A percentile compares a stretch with the other conserved stretches of the same genome.
phyloP scores from a whole-genome alignment of 805 yeast species.

The Saturnispora silvae region DNA sequence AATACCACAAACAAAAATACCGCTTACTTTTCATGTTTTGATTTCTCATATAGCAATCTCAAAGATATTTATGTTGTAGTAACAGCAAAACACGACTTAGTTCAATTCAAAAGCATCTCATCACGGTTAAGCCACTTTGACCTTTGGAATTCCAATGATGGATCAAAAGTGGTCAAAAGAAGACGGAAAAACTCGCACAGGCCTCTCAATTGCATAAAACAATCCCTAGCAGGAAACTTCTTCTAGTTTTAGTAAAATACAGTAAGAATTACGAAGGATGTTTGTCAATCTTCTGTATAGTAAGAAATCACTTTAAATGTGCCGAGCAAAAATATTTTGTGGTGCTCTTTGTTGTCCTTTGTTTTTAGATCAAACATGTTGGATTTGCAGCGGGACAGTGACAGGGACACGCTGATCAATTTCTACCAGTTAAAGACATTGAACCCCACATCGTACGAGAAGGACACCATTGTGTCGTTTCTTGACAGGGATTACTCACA shows the following conservation, averaged over 20 bases:
- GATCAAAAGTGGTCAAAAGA: background rate
- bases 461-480: conserved; percentile 16
- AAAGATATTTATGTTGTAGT: background rate
- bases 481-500: conserved; percentile 12
- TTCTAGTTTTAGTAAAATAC: too few relatives aligned
- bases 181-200: background rate
- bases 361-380: conserved; percentile 1
- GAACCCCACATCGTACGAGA: conserved; percentile 26
- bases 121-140: background rate
- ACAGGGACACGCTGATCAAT: conserved; percentile 15
- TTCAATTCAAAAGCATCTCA: background rate
- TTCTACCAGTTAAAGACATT: conserved; percentile 36
- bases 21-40: background rate
- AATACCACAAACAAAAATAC: background rate
- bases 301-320: too few relatives aligned
- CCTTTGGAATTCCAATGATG: too few relatives aligned
- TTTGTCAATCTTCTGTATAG: too few relatives aligned
- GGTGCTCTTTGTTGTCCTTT: background rate
- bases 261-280: too few relatives aligned
- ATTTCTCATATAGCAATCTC: background rate
- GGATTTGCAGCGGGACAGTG: conserved; percentile 7
- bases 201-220: background rate
- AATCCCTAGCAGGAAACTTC: background rate
- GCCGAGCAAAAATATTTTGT: background rate
- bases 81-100: background rate